A percentile compares a stretch with the other conserved stretches of the same genome.
Evolutionary conservation across 2,329 filamentous ascomycete species (phyloP).

Genomic region (Fusarium setosum): DNA sequence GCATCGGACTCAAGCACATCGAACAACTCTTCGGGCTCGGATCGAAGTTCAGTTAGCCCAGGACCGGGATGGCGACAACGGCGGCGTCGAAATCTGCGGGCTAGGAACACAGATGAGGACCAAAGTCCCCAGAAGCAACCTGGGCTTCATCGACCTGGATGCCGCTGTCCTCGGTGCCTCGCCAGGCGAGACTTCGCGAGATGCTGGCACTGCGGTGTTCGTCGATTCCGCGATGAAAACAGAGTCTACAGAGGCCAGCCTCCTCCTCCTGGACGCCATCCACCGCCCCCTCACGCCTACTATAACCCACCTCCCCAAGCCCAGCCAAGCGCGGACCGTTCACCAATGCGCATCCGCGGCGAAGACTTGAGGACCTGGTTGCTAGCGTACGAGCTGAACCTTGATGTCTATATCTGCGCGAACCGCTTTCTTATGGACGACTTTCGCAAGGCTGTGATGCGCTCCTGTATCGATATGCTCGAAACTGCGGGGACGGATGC

Average conservation of each 20-base stretch:
- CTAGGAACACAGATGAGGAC: slow-evolving; percentile 3
- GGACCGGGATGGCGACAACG: slow-evolving; percentile 25
- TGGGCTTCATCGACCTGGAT: slow-evolving; percentile 57
- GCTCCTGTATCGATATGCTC: slow-evolving; percentile 58
- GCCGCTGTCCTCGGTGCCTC: slow-evolving; percentile 55
- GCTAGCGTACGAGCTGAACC: slow-evolving; percentile 57
- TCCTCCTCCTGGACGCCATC: slow-evolving; percentile 1
- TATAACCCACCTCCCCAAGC: neutral
- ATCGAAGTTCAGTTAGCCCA: slow-evolving; percentile 30
- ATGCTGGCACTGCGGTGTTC: slow-evolving; percentile 41
- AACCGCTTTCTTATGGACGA: slow-evolving; percentile 59
- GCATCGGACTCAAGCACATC: slow-evolving; percentile 50
- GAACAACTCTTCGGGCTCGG: slow-evolving; percentile 37
- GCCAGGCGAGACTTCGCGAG: slow-evolving; percentile 28
- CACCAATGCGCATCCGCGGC: slow-evolving; percentile 50
- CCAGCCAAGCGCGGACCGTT: neutral
- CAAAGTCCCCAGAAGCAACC: slow-evolving; percentile 54
- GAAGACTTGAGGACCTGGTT: slow-evolving; percentile 62
- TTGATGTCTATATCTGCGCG: slow-evolving; percentile 63
- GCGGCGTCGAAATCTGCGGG: slow-evolving; percentile 23
- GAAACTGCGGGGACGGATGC: slow-evolving; percentile 56
- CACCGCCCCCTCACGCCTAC: neutral
- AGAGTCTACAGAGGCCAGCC: neutral
- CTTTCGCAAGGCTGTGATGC: slow-evolving; percentile 56
- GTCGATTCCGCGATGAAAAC: slow-evolving; percentile 23